These are phyloP conservation scores for Lobulomyces angularis DNA, from an alignment of 192 early-diverging fungal species.

Conservation along the genomic window DNA sequence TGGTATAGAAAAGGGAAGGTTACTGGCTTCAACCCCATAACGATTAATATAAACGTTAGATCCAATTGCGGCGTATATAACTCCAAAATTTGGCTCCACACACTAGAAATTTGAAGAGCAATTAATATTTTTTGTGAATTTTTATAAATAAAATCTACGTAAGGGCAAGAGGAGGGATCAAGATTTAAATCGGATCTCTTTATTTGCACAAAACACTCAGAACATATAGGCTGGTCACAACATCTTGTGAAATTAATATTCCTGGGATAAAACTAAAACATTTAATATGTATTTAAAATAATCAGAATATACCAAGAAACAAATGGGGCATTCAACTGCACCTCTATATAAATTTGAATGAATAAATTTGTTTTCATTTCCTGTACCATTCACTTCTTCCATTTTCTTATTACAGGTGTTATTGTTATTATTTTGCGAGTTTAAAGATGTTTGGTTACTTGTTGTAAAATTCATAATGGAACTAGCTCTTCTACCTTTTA, in stretches of 20 bases:
- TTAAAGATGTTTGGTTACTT: slow-evolving; percentile 4
- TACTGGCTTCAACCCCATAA: no score
- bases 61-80: slow-evolving; percentile 53
- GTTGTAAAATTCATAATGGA: neutral
- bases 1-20: no score
- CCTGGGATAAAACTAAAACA: slow-evolving; percentile 67
- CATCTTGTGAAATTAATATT: slow-evolving; percentile 88
- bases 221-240: slow-evolving; percentile 92
- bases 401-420: slow-evolving; percentile 7
- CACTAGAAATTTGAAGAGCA: no score
- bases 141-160: no score
- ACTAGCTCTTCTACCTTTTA: neutral
- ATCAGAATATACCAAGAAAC: slow-evolving; percentile 61
- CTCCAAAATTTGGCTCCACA: slow-evolving; percentile 70
- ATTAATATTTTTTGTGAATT: no score
- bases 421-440: slow-evolving; percentile 3
- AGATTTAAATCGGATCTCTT: slow-evolving; percentile 57
- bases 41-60: slow-evolving; percentile 9
- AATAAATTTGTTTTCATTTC: slow-evolving; percentile 2
- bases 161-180: slow-evolving; percentile 73
- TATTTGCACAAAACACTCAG: slow-evolving; percentile 95
- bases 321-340: slow-evolving; percentile 87
- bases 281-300: neutral
- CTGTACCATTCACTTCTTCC: slow-evolving; percentile 6
- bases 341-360: slow-evolving; percentile 17